A percentile compares a stretch with the other conserved stretches of the same genome.
Evolutionary conservation across 164 flowering plant genomes (phyloP).

Genomic region (Paratinospora sagittata): DNA sequence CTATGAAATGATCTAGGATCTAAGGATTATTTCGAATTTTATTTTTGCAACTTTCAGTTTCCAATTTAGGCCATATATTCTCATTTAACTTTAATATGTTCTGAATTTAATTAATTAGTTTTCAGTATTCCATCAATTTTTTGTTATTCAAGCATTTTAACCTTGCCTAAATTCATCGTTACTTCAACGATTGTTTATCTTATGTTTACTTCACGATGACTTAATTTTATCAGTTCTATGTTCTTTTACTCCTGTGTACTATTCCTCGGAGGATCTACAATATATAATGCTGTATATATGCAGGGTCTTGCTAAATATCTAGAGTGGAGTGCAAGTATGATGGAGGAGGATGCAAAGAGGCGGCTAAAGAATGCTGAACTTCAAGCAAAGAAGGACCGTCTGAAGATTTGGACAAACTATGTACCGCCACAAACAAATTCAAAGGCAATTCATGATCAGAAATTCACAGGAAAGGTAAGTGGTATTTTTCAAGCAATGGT

Average conservation of each 20-base stretch:
- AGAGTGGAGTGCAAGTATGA: conserved; percentile 95
- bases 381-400: conserved; percentile 67
- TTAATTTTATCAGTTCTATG: neutral
- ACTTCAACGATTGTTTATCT: neutral
- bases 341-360: conserved; percentile 84
- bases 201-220: neutral
- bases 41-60: neutral
- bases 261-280: neutral
- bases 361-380: conserved; percentile 75
- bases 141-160: neutral
- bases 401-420: conserved; percentile 82
- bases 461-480: conserved; percentile 83
- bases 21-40: neutral
- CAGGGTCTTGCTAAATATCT: conserved; percentile 93
- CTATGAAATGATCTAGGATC: neutral
- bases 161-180: neutral
- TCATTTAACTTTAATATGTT: too few relatives aligned
- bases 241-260: neutral
- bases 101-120: too few relatives aligned
- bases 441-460: conserved; percentile 87
- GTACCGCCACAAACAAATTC: conserved; percentile 85
- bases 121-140: neutral
- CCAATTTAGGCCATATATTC: too few relatives aligned
- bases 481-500: neutral
- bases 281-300: neutral